Base-by-base conservation (phyloP, 1,284 basidiomycete species). In the Xerocomus minutiporus region DNA sequence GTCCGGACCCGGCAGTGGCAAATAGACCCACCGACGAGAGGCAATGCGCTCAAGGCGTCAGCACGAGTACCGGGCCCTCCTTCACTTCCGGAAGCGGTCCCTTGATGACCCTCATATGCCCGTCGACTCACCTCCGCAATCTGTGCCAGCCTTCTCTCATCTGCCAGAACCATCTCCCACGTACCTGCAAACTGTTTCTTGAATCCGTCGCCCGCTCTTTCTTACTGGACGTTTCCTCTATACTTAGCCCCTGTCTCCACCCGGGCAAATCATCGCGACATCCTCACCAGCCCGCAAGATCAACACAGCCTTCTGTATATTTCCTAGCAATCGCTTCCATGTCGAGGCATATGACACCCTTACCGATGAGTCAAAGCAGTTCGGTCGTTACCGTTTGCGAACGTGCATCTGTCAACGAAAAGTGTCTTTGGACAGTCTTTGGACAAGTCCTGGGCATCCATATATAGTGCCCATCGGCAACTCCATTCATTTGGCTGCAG, bases 201-300 rank as follows among this genome's bases (percentile, higher is more conserved):
- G 62, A 87, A 87, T 73, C 42, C 82, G 71, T 39, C 51, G 54
- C 5, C 75, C 75, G 47, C 83, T 80, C 32, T 57, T 56, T 45
- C 56, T 56, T 46, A 86, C 62, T 61, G 62, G 79, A 84, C 1
- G 76, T 73, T 26, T 67, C 71, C 53, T 80, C 71, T 2, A 88
- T 53, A 0, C 17, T 20, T 20, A 20, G 84, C 79, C 0, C 75
- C 78, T 15, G 68, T 69, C 55, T 88, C 84, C 48, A 74, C 66
- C 8, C 67, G 67, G 86, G 57, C 84, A 88, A 40, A 85, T 78
- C 86, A 88, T 87, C 8, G 73, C 82, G 13, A 88, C 68, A 53
- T 88, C 85, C 17, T 82, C 81, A 4, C 83, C 85, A 0, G 86
- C 84, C 46, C 71, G 68, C 34, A 87, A 63, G 3, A 79, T 75